Percentiles rank a stretch among this genome's conserved stretches.
These are phyloP conservation scores for Camelina neglecta DNA, from an alignment of 345 rosid genomes.

Conservation along the genomic window DNA sequence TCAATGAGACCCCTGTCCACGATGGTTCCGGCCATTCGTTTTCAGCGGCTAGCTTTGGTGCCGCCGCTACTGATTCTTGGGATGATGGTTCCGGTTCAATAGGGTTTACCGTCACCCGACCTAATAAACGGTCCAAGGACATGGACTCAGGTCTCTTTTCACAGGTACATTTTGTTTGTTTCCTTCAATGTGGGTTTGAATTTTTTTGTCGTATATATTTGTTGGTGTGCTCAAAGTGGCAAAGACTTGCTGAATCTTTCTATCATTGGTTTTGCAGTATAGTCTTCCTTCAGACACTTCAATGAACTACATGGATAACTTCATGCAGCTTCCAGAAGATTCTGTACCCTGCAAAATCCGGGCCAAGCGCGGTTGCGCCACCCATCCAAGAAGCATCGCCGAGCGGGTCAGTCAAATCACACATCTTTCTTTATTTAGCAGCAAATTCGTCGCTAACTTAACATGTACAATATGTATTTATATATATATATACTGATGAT, in stretches of 20 bases:
- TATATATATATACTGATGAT: neutral
- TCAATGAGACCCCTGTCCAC: conserved; percentile 57
- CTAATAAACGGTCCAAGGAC: conserved; percentile 59
- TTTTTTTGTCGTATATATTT: neutral
- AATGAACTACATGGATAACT: conserved; percentile 49
- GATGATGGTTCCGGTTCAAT: conserved; percentile 59
- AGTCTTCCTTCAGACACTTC: conserved; percentile 48
- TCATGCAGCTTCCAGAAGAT: conserved; percentile 52
- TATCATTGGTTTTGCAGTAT: conserved; percentile 40
- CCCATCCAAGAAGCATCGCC: conserved; percentile 97
- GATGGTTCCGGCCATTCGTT: conserved; percentile 43
- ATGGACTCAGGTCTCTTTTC: conserved; percentile 53
- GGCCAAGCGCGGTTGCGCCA: conserved; percentile 89
- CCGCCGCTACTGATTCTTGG: conserved; percentile 60
- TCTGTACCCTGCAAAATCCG: conserved; percentile 82
- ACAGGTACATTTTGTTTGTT: conserved; percentile 38
- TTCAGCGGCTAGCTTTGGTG: conserved; percentile 54
- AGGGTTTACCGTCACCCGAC: conserved; percentile 44
- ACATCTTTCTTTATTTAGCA: conserved; percentile 38
- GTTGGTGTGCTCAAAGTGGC: conserved; percentile 7
- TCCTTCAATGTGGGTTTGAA: neutral
- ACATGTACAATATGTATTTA: neutral
- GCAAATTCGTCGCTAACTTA: neutral
- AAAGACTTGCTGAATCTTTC: neutral
- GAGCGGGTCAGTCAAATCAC: conserved; percentile 66